These are phyloP conservation scores for Parastagonospora avenae DNA, from an alignment of 2,329 filamentous ascomycete genomes.

Conservation along the genomic window DNA sequence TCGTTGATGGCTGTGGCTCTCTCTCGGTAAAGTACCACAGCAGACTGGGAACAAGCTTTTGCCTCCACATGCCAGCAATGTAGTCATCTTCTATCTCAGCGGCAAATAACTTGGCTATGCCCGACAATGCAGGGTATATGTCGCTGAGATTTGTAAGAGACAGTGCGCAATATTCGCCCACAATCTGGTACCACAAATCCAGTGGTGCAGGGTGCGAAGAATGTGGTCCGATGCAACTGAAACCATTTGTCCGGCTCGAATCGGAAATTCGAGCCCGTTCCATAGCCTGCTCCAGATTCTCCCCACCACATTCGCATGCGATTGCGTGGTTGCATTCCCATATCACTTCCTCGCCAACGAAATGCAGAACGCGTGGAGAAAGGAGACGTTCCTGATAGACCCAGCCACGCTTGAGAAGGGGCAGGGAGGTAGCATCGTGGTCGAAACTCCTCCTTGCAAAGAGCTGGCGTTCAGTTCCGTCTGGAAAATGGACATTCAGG, in stretches of 20 bases:
- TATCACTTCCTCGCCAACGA: conserved; percentile 11
- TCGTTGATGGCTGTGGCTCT: not conserved
- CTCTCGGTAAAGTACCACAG: not conserved
- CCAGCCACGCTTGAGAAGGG: conserved; percentile 12
- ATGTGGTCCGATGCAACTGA: not conserved
- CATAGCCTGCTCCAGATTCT: not conserved
- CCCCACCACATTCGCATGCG: not conserved
- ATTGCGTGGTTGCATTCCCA: conserved; percentile 11
- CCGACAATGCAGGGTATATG: not conserved
- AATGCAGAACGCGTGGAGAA: conserved; percentile 19
- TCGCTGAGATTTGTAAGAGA: not conserved
- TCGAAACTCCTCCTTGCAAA: not conserved
- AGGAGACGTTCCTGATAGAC: conserved; percentile 19
- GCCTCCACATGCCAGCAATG: not conserved
- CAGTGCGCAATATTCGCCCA: not conserved
- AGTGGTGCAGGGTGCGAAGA: not conserved
- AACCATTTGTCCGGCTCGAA: too few species aligned
- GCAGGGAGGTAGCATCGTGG: not conserved
- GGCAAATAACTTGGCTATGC: not conserved
- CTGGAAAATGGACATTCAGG: not conserved
- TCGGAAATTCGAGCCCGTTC: not conserved
- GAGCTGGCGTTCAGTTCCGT: not conserved
- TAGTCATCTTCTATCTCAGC: not conserved
- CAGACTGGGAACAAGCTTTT: not conserved
- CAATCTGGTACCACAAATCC: not conserved